Evolutionary conservation across 1,284 basidiomycete genomes (phyloP).

Genomic region (Clitocybe nebularis): DNA sequence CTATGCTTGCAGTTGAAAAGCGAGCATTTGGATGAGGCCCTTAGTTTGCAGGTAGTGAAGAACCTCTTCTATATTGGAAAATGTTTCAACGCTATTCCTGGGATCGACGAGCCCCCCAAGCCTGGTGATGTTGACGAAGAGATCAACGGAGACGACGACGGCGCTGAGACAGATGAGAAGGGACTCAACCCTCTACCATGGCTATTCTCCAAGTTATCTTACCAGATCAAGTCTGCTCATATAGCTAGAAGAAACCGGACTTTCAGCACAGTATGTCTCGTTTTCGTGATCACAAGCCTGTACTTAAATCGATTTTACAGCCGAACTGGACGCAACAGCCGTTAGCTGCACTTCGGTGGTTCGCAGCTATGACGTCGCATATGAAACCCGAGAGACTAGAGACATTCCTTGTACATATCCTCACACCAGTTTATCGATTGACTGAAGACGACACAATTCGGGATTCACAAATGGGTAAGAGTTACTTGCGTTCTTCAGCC

Average conservation of each 20-base stretch:
- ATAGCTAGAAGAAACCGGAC: conserved; percentile 61
- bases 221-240: conserved; percentile 75
- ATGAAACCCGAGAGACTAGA: conserved; percentile 59
- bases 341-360: conserved; percentile 83
- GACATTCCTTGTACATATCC: conserved; percentile 77
- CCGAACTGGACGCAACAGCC: conserved; percentile 77
- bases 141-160: conserved; percentile 29
- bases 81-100: conserved; percentile 59
- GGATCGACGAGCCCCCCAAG: conserved; percentile 16
- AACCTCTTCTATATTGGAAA: conserved; percentile 91
- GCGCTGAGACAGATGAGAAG: conserved; percentile 25
- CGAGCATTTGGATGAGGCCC: conserved; percentile 69
- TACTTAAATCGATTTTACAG: conserved; percentile 19
- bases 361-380: conserved; percentile 83
- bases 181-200: conserved; percentile 74
- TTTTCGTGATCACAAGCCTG: conserved; percentile 4
- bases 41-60: conserved; percentile 89
- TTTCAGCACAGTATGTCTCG: conserved; percentile 38
- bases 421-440: conserved; percentile 85
- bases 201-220: conserved; percentile 93
- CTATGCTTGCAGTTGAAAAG: conserved; percentile 82
- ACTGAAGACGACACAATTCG: conserved; percentile 81
- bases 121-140: conserved; percentile 21
- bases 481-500: background rate
- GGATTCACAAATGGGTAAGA: conserved; percentile 76